Percentiles rank a stretch among this genome's conserved stretches.
phyloP scores from a whole-genome alignment of 164 flowering plant genomes.

The Litsea cubeba region DNA sequence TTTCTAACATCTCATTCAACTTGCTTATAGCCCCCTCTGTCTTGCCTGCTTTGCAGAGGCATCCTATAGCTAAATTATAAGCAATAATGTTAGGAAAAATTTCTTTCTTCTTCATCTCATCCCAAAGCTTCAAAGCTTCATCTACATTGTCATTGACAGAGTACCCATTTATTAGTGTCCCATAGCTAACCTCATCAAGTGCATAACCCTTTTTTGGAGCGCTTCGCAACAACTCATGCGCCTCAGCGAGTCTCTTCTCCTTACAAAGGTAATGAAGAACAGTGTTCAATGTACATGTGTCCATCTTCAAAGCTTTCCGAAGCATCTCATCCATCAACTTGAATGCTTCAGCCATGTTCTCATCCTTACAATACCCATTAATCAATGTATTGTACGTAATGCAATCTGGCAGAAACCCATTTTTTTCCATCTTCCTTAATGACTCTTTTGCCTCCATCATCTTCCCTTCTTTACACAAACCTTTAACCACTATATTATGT shows the following conservation, averaged over 20 bases:
- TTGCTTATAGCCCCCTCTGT: conserved; percentile 50
- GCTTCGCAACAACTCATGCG: conserved; percentile 39
- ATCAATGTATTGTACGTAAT: conserved; percentile 79
- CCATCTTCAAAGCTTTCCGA: conserved; percentile 61
- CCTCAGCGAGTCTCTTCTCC: conserved; percentile 58
- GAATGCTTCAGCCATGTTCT: conserved; percentile 56
- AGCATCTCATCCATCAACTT: conserved; percentile 69
- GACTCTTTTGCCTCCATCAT: conserved; percentile 54
- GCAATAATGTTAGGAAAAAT: conserved; percentile 60
- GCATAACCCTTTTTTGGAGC: conserved; percentile 57
- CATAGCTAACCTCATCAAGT: conserved; percentile 72
- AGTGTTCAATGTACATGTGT: conserved; percentile 55
- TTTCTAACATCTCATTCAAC: conserved; percentile 64
- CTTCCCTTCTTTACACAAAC: conserved; percentile 58
- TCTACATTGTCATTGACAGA: conserved; percentile 46
- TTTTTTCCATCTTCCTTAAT: conserved; percentile 51
- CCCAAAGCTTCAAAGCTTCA: conserved; percentile 69
- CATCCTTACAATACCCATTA: conserved; percentile 51
- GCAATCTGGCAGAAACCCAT: conserved; percentile 55
- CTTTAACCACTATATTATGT: conserved; percentile 63
- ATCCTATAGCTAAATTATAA: conserved; percentile 61
- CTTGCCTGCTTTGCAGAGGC: conserved; percentile 60
- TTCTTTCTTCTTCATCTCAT: conserved; percentile 62
- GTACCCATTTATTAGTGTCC: conserved; percentile 66
- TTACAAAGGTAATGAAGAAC: conserved; percentile 49